phyloP scores from a whole-genome alignment of 805 yeast genomes.

The Scheffersomyces coipomensis region DNA sequence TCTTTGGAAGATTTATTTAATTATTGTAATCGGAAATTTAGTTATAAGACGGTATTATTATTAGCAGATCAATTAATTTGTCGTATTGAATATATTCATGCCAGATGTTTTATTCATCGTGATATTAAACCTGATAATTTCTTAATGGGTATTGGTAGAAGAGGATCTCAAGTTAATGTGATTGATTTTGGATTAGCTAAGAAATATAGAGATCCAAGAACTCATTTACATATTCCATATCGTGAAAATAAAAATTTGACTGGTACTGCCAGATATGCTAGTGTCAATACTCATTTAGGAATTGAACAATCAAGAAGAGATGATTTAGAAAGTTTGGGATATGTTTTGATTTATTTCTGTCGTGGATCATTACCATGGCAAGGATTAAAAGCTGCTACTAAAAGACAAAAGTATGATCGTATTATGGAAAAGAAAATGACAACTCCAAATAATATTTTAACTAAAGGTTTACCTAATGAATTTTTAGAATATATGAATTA shows the following conservation, averaged over 20 bases:
- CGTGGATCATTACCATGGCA: constrained; percentile 98
- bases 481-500: constrained; percentile 85
- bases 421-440: constrained; percentile 94
- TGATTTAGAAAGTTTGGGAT: constrained; percentile 92
- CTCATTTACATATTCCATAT: constrained; percentile 93
- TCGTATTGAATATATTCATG: constrained; percentile 93
- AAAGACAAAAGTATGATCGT: constrained; percentile 94
- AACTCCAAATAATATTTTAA: constrained; percentile 79
- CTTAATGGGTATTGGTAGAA: constrained; percentile 84
- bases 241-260: constrained; percentile 94
- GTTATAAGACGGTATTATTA: constrained; percentile 87
- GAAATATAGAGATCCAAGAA: constrained; percentile 90
- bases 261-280: constrained; percentile 96
- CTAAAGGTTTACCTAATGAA: constrained; percentile 90
- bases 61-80: constrained; percentile 93
- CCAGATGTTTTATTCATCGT: constrained; percentile 84
- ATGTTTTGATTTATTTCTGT: constrained; percentile 90
- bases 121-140: constrained; percentile 85
- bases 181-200: constrained; percentile 94
- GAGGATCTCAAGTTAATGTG: constrained; percentile 91
- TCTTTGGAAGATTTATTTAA: constrained; percentile 93
- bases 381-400: constrained; percentile 96
- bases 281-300: constrained; percentile 93
- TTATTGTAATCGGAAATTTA: constrained; percentile 90
- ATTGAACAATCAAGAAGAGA: constrained; percentile 96